A percentile compares a stretch with the other conserved stretches of the same genome.
Evolutionary conservation across 306 rosid species (phyloP).

Genomic region (Prunus mume): DNA sequence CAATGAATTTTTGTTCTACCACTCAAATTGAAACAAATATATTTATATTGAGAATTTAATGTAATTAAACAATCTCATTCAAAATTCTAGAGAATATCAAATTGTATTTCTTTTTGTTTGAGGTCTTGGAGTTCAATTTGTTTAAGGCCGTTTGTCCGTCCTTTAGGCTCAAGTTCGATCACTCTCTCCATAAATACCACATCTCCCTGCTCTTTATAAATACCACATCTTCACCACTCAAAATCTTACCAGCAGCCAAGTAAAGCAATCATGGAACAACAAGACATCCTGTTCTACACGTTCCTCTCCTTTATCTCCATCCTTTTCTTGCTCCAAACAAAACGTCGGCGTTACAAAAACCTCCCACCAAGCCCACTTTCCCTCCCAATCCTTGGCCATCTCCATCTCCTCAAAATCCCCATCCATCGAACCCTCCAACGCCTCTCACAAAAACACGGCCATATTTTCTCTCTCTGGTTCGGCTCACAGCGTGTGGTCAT

Average conservation of each 20-base stretch:
- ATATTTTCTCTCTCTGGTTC: slow-evolving; percentile 23
- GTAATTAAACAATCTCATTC: no score
- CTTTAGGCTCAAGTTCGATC: no score
- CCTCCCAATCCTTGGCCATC: slow-evolving; percentile 61
- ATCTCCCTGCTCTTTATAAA: no score
- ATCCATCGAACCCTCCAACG: slow-evolving; percentile 27
- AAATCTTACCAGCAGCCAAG: neutral
- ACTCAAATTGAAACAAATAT: no score
- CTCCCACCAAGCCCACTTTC: slow-evolving; percentile 56
- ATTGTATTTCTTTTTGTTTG: no score
- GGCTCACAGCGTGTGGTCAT: slow-evolving; percentile 34
- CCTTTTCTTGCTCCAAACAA: slow-evolving; percentile 25
- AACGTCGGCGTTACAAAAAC: slow-evolving; percentile 8
- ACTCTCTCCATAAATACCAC: no score
- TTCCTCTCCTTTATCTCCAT: slow-evolving; percentile 10
- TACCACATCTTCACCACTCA: neutral
- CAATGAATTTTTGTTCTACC: no score
- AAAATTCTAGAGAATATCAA: no score
- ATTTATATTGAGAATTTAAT: no score
- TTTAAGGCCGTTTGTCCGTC: no score
- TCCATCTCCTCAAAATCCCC: slow-evolving; percentile 44
- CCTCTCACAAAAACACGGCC: slow-evolving; percentile 45
- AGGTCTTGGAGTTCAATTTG: no score
- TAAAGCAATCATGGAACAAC: neutral
- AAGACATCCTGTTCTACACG: neutral